Evolutionary conservation across 441 rosid genomes (phyloP).

Genomic region (Eutrema salsugineum): DNA sequence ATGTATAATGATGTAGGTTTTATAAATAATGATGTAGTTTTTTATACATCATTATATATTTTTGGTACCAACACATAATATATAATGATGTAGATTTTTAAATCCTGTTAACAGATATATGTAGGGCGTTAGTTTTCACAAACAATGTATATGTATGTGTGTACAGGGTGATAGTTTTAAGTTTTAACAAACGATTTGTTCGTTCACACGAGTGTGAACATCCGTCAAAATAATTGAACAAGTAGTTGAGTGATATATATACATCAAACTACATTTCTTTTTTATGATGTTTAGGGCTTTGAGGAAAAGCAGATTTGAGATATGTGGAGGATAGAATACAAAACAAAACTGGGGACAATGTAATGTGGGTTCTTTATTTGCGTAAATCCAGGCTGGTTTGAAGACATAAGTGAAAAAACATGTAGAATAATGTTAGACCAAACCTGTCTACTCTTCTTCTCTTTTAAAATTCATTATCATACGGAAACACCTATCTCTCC

Average conservation of each 20-base stretch:
- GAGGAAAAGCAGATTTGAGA: neutral
- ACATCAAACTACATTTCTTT: neutral
- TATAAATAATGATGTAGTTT: too few relatives aligned
- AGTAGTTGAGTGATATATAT: neutral
- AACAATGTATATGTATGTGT: too few relatives aligned
- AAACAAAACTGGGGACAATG: neutral
- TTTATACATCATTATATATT: too few relatives aligned
- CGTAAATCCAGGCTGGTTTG: slow-evolving; percentile 33
- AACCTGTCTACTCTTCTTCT: slow-evolving; percentile 28
- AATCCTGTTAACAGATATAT: too few relatives aligned
- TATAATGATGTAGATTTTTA: too few relatives aligned
- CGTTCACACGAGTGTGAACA: neutral
- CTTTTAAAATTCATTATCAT: slow-evolving; percentile 21
- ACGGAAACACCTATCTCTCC: slow-evolving; percentile 9
- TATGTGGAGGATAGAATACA: neutral
- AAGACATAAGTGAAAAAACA: slow-evolving; percentile 32
- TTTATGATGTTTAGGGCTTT: slow-evolving; percentile 1
- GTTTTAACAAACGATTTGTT: neutral
- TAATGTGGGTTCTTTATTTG: slow-evolving; percentile 23
- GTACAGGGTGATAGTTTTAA: too few relatives aligned
- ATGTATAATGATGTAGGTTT: too few relatives aligned
- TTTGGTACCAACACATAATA: too few relatives aligned
- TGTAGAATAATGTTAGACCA: slow-evolving; percentile 24
- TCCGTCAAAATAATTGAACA: neutral
- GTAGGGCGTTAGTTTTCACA: too few relatives aligned